These are phyloP conservation scores for Paramecium caudatum DNA, from an alignment of 73 alveolate genomes.

Conservation along the genomic window DNA sequence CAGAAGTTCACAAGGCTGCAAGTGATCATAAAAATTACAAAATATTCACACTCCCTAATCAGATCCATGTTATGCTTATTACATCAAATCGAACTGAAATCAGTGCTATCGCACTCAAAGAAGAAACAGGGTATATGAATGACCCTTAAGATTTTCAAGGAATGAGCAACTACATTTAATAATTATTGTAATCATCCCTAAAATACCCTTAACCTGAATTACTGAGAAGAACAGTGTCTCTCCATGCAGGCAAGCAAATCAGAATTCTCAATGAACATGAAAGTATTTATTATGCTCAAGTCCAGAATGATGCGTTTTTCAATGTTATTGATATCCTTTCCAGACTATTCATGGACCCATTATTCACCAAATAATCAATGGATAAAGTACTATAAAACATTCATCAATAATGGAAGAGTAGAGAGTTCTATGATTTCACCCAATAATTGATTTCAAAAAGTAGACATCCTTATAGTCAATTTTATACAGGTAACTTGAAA, in stretches of 20 bases:
- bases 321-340: background rate
- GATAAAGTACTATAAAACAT: conserved; percentile 21
- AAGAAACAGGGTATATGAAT: conserved; percentile 53
- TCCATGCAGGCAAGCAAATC: conserved; percentile 36
- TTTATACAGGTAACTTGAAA: conserved; percentile 39
- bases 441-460: background rate
- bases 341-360: conserved; percentile 20
- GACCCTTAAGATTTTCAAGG: conserved; percentile 63
- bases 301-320: conserved; percentile 58
- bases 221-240: background rate
- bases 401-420: conserved; percentile 54
- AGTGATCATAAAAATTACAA: background rate
- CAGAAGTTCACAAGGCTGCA: background rate
- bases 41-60: background rate
- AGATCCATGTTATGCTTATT: conserved; percentile 38
- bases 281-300: conserved; percentile 49
- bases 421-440: conserved; percentile 9
- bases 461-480: conserved; percentile 51
- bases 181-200: conserved; percentile 32
- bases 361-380: conserved; percentile 30
- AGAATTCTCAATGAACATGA: conserved; percentile 51
- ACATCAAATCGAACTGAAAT: conserved; percentile 54
- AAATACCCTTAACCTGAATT: conserved; percentile 52
- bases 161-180: conserved; percentile 52
- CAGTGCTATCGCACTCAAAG: conserved; percentile 33